A percentile compares a stretch with the other conserved stretches of the same genome.
These are phyloP conservation scores for Coemansia sp. DNA, from an alignment of 192 early-diverging fungal species.

Conservation along the genomic window DNA sequence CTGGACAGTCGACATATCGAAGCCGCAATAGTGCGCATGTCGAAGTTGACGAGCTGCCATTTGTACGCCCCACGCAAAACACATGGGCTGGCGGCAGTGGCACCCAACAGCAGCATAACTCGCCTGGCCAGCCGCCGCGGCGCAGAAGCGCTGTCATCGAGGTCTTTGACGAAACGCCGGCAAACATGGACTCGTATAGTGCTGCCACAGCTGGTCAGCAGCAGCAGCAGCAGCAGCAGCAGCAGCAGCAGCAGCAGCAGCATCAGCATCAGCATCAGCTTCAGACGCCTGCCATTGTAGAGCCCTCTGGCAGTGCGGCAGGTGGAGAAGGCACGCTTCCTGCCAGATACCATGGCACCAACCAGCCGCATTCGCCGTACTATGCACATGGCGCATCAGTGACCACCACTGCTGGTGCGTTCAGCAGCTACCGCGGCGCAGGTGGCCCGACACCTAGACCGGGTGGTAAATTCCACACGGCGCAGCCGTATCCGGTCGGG, in stretches of 20 bases:
- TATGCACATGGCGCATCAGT: constrained; percentile 41
- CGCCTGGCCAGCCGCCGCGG: constrained; percentile 7
- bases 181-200: not conserved
- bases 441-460: not conserved
- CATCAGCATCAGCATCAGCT: not conserved
- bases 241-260: constrained; percentile 6
- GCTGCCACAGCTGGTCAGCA: constrained; percentile 1
- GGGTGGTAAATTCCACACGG: not conserved
- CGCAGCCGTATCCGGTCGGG: not conserved
- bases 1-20: constrained; percentile 31
- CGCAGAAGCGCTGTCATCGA: constrained; percentile 45
- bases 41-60: constrained; percentile 44
- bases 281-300: not conserved
- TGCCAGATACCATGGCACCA: constrained; percentile 47
- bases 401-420: not conserved
- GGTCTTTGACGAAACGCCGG: constrained; percentile 17
- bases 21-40: constrained; percentile 48
- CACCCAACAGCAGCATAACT: constrained; percentile 4
- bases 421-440: constrained; percentile 10
- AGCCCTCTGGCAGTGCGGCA: not conserved
- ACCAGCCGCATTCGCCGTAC: constrained; percentile 48
- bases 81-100: constrained; percentile 8
- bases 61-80: constrained; percentile 32
- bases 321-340: constrained; percentile 13
- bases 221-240: constrained; percentile 3